Evolutionary conservation across 2,329 filamentous ascomycete species (phyloP).

Genomic region (Fusarium sublunatum): DNA sequence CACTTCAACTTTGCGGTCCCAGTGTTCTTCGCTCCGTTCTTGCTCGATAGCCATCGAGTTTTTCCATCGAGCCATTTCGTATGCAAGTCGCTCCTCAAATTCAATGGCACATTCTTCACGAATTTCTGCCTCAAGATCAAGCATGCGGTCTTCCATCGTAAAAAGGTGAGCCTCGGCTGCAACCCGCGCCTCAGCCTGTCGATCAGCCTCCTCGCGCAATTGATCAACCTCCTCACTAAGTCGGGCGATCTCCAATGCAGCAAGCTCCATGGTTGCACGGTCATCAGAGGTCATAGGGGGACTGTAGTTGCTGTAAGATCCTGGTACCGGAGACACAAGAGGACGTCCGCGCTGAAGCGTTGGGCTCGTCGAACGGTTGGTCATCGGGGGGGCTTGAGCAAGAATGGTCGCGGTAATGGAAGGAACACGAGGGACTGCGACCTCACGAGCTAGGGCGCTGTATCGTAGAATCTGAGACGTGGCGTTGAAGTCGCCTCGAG

Average conservation of each 20-base stretch:
- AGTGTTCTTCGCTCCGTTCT: conserved; percentile 83
- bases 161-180: conserved; percentile 79
- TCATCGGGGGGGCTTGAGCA: conserved; percentile 49
- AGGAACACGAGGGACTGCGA: conserved; percentile 89
- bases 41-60: conserved; percentile 80
- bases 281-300: conserved; percentile 59
- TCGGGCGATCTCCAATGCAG: conserved; percentile 82
- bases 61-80: conserved; percentile 86
- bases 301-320: conserved; percentile 54
- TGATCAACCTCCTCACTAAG: conserved; percentile 78
- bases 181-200: conserved; percentile 76
- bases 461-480: conserved; percentile 97
- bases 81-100: conserved; percentile 80
- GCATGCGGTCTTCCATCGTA: conserved; percentile 72
- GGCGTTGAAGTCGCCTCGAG: conserved; percentile 92
- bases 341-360: conserved; percentile 53
- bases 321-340: conserved; percentile 55
- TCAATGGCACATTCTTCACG: conserved; percentile 90
- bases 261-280: conserved; percentile 81
- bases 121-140: conserved; percentile 81
- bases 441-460: conserved; percentile 89
- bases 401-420: conserved; percentile 80
- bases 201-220: conserved; percentile 74
- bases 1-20: conserved; percentile 85
- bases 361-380: conserved; percentile 46